Evolutionary conservation across 2,329 filamentous ascomycete species (phyloP).

Genomic region (Aspergillus floridensis): DNA sequence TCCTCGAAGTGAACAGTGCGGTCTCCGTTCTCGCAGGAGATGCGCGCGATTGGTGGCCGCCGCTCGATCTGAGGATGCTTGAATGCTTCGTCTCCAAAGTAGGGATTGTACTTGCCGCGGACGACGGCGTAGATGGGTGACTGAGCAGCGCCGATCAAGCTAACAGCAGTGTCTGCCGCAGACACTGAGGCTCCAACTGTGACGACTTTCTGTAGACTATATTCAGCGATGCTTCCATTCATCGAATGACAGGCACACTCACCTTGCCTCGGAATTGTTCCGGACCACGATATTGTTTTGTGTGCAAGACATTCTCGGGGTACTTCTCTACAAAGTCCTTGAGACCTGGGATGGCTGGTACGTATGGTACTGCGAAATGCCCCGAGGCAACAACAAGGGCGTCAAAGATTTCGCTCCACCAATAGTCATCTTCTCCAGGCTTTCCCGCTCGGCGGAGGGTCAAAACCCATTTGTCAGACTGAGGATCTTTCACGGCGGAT

Average conservation of each 20-base stretch:
- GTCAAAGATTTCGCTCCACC: constrained; percentile 64
- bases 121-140: constrained; percentile 55
- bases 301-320: constrained; percentile 42
- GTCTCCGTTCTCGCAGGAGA: constrained; percentile 44
- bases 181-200: constrained; percentile 65
- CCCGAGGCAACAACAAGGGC: constrained; percentile 61
- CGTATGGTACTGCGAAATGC: constrained; percentile 58
- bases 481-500: constrained; percentile 49
- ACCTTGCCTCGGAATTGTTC: constrained; percentile 42
- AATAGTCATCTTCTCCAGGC: constrained; percentile 48
- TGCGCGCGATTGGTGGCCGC: constrained; percentile 27
- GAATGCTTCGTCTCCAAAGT: constrained; percentile 61
- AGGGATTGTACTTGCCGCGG: constrained; percentile 52
- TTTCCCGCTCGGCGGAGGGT: constrained; percentile 46
- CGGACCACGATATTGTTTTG: constrained; percentile 40
- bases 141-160: constrained; percentile 48
- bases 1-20: constrained; percentile 56
- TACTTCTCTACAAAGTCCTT: constrained; percentile 38
- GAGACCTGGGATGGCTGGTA: constrained; percentile 45
- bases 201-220: constrained; percentile 52
- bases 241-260: neutral
- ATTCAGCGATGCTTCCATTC: neutral
- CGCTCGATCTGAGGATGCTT: constrained; percentile 51
- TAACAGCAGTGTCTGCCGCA: constrained; percentile 60
- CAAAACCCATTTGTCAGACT: constrained; percentile 52